phyloP scores from a whole-genome alignment of 2,329 filamentous ascomycete species.

The Aspergillus udagawae region DNA sequence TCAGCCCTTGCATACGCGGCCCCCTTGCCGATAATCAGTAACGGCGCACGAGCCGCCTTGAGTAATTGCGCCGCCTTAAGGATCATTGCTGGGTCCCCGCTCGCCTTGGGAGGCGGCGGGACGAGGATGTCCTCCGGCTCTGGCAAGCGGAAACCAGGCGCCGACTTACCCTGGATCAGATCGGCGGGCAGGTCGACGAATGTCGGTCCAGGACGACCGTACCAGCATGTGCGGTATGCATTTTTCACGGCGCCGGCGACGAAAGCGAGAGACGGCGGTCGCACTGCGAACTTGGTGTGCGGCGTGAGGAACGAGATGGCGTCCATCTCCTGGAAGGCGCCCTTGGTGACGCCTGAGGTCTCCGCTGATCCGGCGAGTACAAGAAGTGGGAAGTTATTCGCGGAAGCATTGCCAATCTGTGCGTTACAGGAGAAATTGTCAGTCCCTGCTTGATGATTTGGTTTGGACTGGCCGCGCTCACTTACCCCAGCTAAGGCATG shows the following conservation, averaged over 20 bases:
- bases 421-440: neutral
- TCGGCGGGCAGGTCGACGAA: constrained; percentile 57
- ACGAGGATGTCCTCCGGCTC: constrained; percentile 30
- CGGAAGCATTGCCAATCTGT: constrained; percentile 48
- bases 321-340: constrained; percentile 57
- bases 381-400: constrained; percentile 54
- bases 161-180: constrained; percentile 45
- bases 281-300: constrained; percentile 50
- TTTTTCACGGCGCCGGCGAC: constrained; percentile 47
- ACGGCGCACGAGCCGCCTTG: constrained; percentile 46
- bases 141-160: constrained; percentile 16
- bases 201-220: constrained; percentile 50
- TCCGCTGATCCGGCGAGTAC: constrained; percentile 54
- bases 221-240: constrained; percentile 52
- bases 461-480: neutral
- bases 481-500: constrained; percentile 55
- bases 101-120: constrained; percentile 40
- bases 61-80: constrained; percentile 43
- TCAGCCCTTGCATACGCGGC: constrained; percentile 53
- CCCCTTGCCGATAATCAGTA: constrained; percentile 55
- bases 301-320: constrained; percentile 51
- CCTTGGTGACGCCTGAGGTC: constrained; percentile 49
- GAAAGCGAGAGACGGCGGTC: constrained; percentile 44
- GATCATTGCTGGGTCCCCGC: constrained; percentile 44
- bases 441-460: neutral